phyloP scores from a whole-genome alignment of 768 basidiomycete genomes.

The Pleurotus ostreatus region DNA sequence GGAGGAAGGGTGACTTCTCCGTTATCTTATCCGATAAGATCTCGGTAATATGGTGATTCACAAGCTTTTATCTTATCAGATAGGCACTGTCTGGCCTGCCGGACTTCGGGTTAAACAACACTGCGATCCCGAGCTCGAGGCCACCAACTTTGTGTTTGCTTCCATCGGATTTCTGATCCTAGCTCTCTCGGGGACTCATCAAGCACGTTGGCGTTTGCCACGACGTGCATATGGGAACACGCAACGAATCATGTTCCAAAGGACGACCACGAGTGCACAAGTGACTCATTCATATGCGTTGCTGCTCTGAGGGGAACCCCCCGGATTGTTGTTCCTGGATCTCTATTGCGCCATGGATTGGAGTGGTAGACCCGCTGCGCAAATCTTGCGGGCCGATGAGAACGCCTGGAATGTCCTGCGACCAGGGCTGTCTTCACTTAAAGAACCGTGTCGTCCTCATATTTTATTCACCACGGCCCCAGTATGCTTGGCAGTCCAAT shows the following conservation, averaged over 20 bases:
- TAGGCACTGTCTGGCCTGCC: neutral
- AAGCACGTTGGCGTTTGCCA: neutral
- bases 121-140: no score
- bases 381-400: neutral
- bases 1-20: neutral
- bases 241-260: neutral
- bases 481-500: neutral
- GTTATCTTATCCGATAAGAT: constrained; percentile 1
- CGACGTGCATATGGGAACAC: neutral
- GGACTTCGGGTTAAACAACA: no score
- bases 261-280: neutral
- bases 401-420: neutral
- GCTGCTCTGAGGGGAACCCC: neutral
- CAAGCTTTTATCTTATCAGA: constrained; percentile 3
- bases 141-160: no score
- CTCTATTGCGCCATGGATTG: neutral
- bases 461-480: neutral
- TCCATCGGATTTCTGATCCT: neutral
- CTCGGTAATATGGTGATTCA: neutral
- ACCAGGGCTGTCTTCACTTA: neutral
- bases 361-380: neutral
- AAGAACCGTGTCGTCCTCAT: neutral
- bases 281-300: no score
- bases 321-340: constrained; percentile 6
- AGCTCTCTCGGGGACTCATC: neutral